These are phyloP conservation scores for Psilocybe cubensis DNA, from an alignment of 768 basidiomycete genomes.

Conservation along the genomic window DNA sequence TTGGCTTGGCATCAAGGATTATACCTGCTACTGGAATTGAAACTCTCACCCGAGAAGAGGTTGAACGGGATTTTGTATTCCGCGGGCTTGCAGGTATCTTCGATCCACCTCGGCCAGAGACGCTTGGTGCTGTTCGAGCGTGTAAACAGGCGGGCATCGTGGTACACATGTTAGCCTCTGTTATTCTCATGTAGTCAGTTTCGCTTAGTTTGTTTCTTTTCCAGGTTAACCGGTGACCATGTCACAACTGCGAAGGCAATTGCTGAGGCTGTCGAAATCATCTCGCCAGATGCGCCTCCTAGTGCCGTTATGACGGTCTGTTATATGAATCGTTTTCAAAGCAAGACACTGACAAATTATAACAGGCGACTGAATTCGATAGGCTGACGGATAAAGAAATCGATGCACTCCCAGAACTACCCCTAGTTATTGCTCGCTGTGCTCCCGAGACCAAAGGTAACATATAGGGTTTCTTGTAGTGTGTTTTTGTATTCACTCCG, in stretches of 20 bases:
- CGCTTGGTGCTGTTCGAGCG: constrained; percentile 51
- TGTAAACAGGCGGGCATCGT: constrained; percentile 56
- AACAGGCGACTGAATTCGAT: constrained; percentile 50
- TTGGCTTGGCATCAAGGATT: constrained; percentile 36
- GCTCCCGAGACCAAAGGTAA: constrained; percentile 53
- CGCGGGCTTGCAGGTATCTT: constrained; percentile 59
- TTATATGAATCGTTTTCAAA: not conserved
- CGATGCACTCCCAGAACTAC: constrained; percentile 50
- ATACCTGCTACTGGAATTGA: constrained; percentile 24
- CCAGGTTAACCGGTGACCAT: constrained; percentile 59
- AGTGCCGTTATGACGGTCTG: constrained; percentile 42
- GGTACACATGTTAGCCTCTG: constrained; percentile 38
- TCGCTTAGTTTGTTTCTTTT: constrained; percentile 10
- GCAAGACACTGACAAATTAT: not conserved
- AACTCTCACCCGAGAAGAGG: constrained; percentile 40
- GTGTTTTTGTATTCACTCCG: not conserved
- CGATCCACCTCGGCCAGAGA: constrained; percentile 61
- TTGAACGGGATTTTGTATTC: constrained; percentile 52
- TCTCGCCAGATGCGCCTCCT: constrained; percentile 39
- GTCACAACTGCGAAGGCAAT: constrained; percentile 56
- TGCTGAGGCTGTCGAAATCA: constrained; percentile 51
- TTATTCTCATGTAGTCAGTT: not conserved
- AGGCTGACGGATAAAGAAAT: constrained; percentile 55
- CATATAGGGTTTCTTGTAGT: not conserved
- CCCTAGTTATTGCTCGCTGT: constrained; percentile 62